Conservation (phyloP, 441 rosid genomes). For the Adansonia grandidieri region DNA sequence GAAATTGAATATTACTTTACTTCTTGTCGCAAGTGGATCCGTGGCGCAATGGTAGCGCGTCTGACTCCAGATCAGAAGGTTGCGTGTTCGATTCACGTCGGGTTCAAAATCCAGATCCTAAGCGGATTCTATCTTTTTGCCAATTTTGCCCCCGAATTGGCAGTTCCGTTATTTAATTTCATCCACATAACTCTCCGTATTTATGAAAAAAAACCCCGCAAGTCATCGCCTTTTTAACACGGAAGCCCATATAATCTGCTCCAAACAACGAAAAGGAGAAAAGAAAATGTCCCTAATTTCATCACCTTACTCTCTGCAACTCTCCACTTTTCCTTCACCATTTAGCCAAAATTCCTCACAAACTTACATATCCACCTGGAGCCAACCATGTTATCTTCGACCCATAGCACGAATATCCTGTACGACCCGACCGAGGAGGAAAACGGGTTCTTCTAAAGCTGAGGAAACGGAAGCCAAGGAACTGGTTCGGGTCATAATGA, state of each 20-base stretch:
- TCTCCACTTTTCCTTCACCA: conserved; percentile 25
- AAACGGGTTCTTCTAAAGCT: conserved; percentile 30
- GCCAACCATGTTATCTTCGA: conserved; percentile 26
- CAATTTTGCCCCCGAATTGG: neutral
- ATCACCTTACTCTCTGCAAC: conserved; percentile 31
- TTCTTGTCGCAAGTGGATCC: conserved; percentile 44
- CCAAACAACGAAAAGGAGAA: neutral
- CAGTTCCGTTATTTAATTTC: neutral
- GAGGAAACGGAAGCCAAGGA: conserved; percentile 56
- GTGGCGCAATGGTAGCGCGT: conserved; percentile 99
- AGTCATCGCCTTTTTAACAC: neutral
- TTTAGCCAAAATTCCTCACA: conserved; percentile 14
- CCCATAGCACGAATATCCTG: neutral
- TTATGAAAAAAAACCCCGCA: neutral
- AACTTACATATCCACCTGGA: neutral
- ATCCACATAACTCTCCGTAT: neutral
- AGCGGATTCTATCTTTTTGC: neutral
- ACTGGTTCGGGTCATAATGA: conserved; percentile 57
- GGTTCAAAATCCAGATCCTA: conserved; percentile 50
- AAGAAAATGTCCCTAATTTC: conserved; percentile 18
- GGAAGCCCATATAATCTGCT: neutral
- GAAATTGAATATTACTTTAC: no score
- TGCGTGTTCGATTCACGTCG: conserved; percentile 97
- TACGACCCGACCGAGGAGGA: conserved; percentile 35
- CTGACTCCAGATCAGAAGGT: conserved; percentile 99